phyloP scores from a whole-genome alignment of 805 yeast genomes.

The Kodamaea kakaduensis region DNA sequence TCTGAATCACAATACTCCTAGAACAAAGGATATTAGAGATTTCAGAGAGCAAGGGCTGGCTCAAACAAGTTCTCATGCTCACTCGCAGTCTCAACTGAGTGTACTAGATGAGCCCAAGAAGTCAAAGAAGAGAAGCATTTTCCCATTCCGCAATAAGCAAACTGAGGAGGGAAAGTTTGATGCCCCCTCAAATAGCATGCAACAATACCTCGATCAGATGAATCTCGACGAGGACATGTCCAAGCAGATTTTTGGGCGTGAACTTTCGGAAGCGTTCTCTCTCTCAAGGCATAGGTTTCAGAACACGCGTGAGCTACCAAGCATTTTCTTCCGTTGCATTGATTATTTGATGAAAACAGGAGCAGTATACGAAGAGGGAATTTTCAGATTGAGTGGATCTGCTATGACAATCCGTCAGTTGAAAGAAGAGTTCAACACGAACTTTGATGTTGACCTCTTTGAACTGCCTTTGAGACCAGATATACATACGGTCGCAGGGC shows the following conservation, averaged over 20 bases:
- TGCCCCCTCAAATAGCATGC: constrained; percentile 13
- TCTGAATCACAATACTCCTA: neutral
- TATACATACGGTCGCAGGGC: constrained; percentile 82
- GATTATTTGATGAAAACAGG: constrained; percentile 60
- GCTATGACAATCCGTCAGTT: constrained; percentile 67
- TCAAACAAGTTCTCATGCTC: constrained; percentile 3
- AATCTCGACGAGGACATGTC: constrained; percentile 31
- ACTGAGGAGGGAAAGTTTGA: constrained; percentile 1
- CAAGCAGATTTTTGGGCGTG: constrained; percentile 60
- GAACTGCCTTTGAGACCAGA: constrained; percentile 50
- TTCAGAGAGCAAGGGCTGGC: neutral
- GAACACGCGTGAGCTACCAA: constrained; percentile 55
- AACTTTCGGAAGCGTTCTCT: constrained; percentile 47
- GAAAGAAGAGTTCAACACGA: constrained; percentile 63
- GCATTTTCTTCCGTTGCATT: constrained; percentile 72
- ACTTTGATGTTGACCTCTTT: constrained; percentile 65
- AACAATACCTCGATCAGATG: constrained; percentile 31
- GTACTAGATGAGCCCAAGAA: constrained; percentile 25
- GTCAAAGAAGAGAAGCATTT: constrained; percentile 53
- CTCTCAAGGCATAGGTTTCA: constrained; percentile 46
- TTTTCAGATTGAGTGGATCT: constrained; percentile 87
- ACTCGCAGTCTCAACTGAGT: neutral
- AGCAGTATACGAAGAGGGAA: constrained; percentile 84
- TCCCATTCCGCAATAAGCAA: constrained; percentile 48
- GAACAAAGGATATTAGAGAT: no score